phyloP scores from a whole-genome alignment of 2,329 filamentous ascomycete species.

The Talaromyces sp. region DNA sequence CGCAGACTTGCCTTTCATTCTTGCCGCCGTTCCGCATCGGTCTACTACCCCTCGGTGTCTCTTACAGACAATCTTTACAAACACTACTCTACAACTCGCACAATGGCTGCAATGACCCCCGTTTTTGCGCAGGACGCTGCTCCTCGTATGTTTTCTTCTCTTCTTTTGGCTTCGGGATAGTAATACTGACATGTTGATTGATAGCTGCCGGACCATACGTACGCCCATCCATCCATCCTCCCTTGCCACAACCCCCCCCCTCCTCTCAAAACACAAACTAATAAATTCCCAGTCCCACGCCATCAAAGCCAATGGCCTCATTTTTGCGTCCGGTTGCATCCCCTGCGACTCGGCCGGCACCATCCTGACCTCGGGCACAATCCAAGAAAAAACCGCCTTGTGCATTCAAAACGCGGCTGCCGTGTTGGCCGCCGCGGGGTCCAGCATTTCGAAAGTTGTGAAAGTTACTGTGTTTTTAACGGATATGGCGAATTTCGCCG shows the following conservation, averaged over 20 bases:
- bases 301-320: conserved; percentile 61
- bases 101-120: conserved; percentile 34
- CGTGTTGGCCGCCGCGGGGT: conserved; percentile 77
- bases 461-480: conserved; percentile 88
- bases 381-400: conserved; percentile 64
- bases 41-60: background rate
- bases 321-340: conserved; percentile 73
- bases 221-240: conserved; percentile 14
- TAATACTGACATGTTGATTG: background rate
- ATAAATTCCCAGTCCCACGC: conserved; percentile 45
- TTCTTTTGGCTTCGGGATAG: background rate
- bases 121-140: conserved; percentile 40
- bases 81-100: conserved; percentile 5
- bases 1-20: background rate
- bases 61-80: background rate
- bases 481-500: conserved; percentile 83
- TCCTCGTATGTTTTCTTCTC: conserved; percentile 34
- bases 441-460: conserved; percentile 72
- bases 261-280: conserved; percentile 1
- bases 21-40: background rate
- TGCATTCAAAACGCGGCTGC: conserved; percentile 77
- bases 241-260: background rate
- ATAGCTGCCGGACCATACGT: conserved; percentile 41
- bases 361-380: conserved; percentile 55
- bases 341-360: conserved; percentile 60